These are phyloP conservation scores for Pseudopithomyces maydicus DNA, from an alignment of 2,329 filamentous ascomycete genomes.

Conservation along the genomic window DNA sequence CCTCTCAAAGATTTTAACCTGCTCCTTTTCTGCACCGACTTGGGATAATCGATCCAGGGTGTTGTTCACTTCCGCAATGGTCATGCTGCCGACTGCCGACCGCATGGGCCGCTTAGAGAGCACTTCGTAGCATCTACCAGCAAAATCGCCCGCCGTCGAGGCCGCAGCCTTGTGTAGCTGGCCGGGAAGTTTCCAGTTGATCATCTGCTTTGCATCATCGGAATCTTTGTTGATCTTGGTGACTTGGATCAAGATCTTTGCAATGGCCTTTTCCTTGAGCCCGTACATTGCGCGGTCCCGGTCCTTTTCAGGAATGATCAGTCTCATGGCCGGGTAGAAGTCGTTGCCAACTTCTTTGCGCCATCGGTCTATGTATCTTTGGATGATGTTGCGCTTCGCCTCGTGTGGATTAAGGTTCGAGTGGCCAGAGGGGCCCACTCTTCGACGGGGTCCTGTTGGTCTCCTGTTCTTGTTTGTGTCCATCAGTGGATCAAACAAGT, in stretches of 20 bases:
- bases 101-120: conserved; percentile 82
- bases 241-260: conserved; percentile 86
- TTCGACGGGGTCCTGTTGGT: conserved; percentile 60
- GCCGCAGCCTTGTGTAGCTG: conserved; percentile 50
- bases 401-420: conserved; percentile 73
- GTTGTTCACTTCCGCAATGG: conserved; percentile 86
- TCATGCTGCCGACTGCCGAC: conserved; percentile 75
- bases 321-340: conserved; percentile 88
- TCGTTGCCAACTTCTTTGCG: conserved; percentile 86
- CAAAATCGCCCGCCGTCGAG: conserved; percentile 83
- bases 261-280: conserved; percentile 89
- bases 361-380: conserved; percentile 86
- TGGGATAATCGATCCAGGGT: conserved; percentile 78
- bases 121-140: conserved; percentile 84
- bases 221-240: conserved; percentile 91
- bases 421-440: conserved; percentile 64
- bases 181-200: conserved; percentile 92
- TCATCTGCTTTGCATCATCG: conserved; percentile 81
- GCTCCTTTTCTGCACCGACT: conserved; percentile 80
- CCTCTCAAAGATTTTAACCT: conserved; percentile 76
- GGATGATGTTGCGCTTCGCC: conserved; percentile 77
- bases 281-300: conserved; percentile 91
- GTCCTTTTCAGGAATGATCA: conserved; percentile 93
- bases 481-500: conserved; percentile 79
- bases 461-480: conserved; percentile 77